Percentiles rank a stretch among this genome's conserved stretches.
Conservation (phyloP, 2,329 filamentous ascomycete species). For the Dothistroma pini region DNA sequence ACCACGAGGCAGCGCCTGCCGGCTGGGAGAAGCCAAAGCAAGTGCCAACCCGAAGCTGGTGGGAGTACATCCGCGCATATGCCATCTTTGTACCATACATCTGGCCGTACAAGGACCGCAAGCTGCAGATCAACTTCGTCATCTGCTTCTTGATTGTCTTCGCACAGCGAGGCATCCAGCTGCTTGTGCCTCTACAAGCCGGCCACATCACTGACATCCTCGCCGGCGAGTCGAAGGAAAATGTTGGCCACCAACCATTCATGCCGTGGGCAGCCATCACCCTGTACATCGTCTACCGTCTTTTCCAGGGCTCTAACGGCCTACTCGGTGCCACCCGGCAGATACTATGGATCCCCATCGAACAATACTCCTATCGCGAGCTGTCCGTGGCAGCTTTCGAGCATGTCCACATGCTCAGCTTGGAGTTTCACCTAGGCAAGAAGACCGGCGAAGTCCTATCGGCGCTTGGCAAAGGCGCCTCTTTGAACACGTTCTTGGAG, state of each 20-base stretch:
- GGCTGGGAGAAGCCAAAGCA: constrained; percentile 89
- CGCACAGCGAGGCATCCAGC: constrained; percentile 77
- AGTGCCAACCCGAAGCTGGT: constrained; percentile 85
- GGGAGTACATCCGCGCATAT: constrained; percentile 91
- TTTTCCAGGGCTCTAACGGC: constrained; percentile 85
- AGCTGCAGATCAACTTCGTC: constrained; percentile 73
- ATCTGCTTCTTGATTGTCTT: constrained; percentile 78
- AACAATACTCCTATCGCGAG: constrained; percentile 93
- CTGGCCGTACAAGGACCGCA: constrained; percentile 80
- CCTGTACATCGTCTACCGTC: constrained; percentile 72
- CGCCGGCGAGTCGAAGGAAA: constrained; percentile 50
- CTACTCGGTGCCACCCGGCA: constrained; percentile 78
- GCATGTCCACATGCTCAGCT: constrained; percentile 89
- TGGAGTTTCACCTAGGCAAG: constrained; percentile 96
- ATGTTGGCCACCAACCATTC: constrained; percentile 21
- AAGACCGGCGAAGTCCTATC: constrained; percentile 95
- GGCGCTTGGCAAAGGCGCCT: constrained; percentile 90
- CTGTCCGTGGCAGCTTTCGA: constrained; percentile 94
- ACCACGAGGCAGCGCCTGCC: constrained; percentile 46
- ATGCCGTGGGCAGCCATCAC: constrained; percentile 73
- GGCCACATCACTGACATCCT: constrained; percentile 75
- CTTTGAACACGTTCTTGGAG: constrained; percentile 95
- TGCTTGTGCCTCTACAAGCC: constrained; percentile 78
- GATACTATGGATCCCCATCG: constrained; percentile 91
- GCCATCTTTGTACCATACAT: constrained; percentile 93